These are phyloP conservation scores for Hsuehochloa calcarea DNA, from an alignment of 176 grass and related monocot genomes.

Conservation along the genomic window DNA sequence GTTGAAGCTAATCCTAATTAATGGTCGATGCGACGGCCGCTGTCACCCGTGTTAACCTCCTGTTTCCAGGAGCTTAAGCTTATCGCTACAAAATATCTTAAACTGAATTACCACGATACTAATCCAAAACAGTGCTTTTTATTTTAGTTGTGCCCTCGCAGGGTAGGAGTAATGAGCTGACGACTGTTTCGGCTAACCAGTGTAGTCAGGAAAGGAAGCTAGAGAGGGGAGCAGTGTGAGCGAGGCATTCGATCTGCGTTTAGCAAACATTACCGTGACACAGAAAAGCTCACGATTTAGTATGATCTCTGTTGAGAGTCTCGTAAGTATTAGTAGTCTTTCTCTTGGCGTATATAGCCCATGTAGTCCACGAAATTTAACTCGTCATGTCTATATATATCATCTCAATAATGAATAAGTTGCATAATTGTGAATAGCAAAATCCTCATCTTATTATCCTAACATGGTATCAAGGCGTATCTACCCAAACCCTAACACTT, in stretches of 20 bases:
- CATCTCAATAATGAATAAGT: too few relatives aligned
- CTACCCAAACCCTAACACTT: too few relatives aligned
- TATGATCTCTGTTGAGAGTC: too few relatives aligned
- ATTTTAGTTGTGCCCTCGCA: background rate
- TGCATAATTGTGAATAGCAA: too few relatives aligned
- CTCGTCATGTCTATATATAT: too few relatives aligned
- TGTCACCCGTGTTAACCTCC: background rate
- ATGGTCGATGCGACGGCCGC: conserved; percentile 29
- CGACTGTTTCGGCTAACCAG: background rate
- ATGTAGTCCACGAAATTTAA: too few relatives aligned
- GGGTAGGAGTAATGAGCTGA: background rate
- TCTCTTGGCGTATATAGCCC: too few relatives aligned
- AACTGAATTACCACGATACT: background rate
- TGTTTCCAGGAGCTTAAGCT: background rate
- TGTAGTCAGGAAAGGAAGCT: background rate
- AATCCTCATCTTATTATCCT: too few relatives aligned
- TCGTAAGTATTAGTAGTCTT: too few relatives aligned
- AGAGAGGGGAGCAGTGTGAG: background rate
- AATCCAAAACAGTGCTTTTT: background rate
- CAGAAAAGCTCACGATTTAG: background rate
- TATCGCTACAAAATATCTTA: background rate
- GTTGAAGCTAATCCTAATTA: conserved; percentile 13
- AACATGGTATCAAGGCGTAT: too few relatives aligned
- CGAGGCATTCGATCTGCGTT: background rate
- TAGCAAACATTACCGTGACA: background rate